These are phyloP conservation scores for Teunomyces kruisii DNA, from an alignment of 805 yeast genomes.

Conservation along the genomic window DNA sequence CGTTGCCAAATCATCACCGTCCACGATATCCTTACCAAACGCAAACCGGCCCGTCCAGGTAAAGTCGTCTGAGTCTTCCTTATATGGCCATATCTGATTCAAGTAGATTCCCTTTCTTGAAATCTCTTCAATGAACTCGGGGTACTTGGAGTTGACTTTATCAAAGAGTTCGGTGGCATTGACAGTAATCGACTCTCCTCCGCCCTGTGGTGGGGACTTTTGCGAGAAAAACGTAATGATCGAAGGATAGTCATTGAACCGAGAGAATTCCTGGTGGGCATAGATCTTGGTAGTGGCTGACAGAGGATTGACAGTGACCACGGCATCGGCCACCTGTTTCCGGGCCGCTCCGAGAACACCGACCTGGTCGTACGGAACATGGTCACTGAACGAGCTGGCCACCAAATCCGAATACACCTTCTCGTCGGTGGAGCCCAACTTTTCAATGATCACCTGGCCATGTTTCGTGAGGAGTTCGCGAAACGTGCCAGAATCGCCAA, in stretches of 20 bases:
- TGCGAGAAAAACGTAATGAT: conserved; percentile 20
- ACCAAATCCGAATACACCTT: conserved; percentile 7
- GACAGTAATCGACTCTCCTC: conserved; percentile 20
- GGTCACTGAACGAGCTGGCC: conserved; percentile 3
- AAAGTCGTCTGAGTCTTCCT: conserved; percentile 5
- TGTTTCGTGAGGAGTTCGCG: conserved; percentile 5
- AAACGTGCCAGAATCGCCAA: conserved; percentile 6
- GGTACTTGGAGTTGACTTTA: conserved; percentile 14
- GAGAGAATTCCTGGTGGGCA: conserved; percentile 22
- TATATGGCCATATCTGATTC: conserved; percentile 6
- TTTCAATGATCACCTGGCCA: conserved; percentile 9
- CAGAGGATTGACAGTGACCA: conserved; percentile 10
- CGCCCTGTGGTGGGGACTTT: conserved; percentile 7
- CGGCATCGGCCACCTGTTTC: conserved; percentile 6
- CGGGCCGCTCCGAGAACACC: conserved; percentile 10
- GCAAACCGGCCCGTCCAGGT: conserved; percentile 9
- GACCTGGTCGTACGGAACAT: conserved; percentile 8
- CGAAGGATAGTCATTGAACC: conserved; percentile 18
- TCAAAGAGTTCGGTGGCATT: conserved; percentile 22
- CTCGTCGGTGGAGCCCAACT: conserved; percentile 6
- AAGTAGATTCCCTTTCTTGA: conserved; percentile 12
- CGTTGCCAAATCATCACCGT: conserved; percentile 3
- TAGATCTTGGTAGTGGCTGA: conserved; percentile 8
- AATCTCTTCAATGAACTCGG: conserved; percentile 17
- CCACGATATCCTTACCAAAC: conserved; percentile 5